Base-by-base conservation (phyloP, 1,139 yeast species). In the Lizanozyma gosingica region DNA sequence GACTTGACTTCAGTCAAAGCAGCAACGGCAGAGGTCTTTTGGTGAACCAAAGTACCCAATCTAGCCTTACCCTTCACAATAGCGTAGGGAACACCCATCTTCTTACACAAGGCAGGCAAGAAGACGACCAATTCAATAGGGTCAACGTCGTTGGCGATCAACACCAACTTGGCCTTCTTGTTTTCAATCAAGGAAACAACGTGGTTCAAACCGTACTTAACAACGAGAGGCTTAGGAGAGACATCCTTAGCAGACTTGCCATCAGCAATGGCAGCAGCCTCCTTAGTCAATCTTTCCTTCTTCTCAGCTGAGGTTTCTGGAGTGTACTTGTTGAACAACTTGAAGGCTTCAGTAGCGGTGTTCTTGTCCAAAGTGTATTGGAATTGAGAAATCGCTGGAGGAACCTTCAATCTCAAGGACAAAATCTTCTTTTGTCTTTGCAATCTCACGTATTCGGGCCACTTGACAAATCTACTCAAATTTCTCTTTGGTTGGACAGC, bases 71-170 rank as follows among this genome's bases (percentile, higher is more conserved):
- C 97, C 81, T 90, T 90, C 62, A 90, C 87, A 65, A 90, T 84
- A 57, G 97, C 97, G 78, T 88, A 90, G 68, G 97, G 97, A 56
- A 92, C 88, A 74, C 97, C 97, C 94, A 90, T 82, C 83, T 90
- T 90, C 78, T 92, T 86, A 79, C 97, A 90, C 65, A 90, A 81
- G 71, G 97, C 97, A 66, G 97, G 97, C 58, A 90, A 77, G 83
- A 85, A 90, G 56, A 90, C 76, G 57, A 90, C 97, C 67, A 90
- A 79, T 76, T 90, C 97, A 65, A 90, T 86, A 68, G 97, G 97
- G 79, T 90, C 97, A 63, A 90, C 97, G 61, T 90, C 97, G 77
- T 90, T 83, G 67, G 97, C 97, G 65, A 90, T 90, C 68, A 90
- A 80, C 54, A 90, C 97, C 61, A 90, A 80, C 72, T 87, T 85